Base-by-base conservation (phyloP, 2,329 filamentous ascomycete genomes). In the Zelopaecilomyces penicillatus region DNA sequence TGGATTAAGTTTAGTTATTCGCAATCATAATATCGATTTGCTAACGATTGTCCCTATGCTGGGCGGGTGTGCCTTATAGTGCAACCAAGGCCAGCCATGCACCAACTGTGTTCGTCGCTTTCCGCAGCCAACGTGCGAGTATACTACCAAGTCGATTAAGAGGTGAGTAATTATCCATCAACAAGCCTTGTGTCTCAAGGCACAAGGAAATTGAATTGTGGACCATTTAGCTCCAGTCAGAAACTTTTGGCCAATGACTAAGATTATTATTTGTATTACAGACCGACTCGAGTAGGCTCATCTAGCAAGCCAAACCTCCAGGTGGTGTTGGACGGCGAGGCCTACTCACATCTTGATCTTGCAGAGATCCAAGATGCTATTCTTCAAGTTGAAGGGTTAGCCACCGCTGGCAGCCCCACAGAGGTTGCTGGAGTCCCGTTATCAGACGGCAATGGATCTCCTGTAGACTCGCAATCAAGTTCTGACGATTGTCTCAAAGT, bases 51-150 rank as follows among this genome's bases (percentile, higher is more conserved):
- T 19, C 19, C 19, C 19, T 19, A 19, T 19, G 19, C 19, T 39
- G 26, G 36, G 37, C 43, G 50, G 42, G 41, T 50, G 33, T 43
- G 30, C 12, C 9, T 31, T 47, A 33, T 49, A 77, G 74, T 78
- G 74, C 54, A 73, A 75, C 51, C 72, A 75, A 52, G 67, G 69
- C 28, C 71, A 73, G 30, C 74, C 74, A 10, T 77, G 74, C 58
- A 68, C 67, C 37, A 75, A 77, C 52, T 78, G 74, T 50, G 60
- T 66, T 27, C 68, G 74, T 33, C 65, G 74, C 30, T 77, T 73
- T 48, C 74, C 74, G 1, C 70, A 68, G 42, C 73, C 73, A 1
- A 52, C 61, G 5, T 78, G 74, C 55, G 66, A 74, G 50, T 78
- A 78, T 45, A 45, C 32, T 40, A 42, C 32, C 9, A 45, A 39